A percentile compares a stretch with the other conserved stretches of the same genome.
Conservation (phyloP, 768 basidiomycete species). For the Termitomyces sp. region DNA sequence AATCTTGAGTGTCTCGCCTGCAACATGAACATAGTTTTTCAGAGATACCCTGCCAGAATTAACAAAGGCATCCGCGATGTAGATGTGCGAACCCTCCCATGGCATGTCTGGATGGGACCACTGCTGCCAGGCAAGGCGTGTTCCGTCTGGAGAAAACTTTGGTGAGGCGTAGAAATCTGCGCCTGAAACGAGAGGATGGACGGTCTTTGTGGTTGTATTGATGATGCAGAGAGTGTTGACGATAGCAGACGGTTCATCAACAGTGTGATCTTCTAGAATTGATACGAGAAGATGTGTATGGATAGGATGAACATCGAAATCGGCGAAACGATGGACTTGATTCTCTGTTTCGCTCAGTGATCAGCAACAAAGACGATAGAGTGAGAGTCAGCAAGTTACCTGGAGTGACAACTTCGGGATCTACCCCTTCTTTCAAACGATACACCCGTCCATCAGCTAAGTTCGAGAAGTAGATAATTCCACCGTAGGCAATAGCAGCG, state of each 20-base stretch:
- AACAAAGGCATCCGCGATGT: constrained; percentile 41
- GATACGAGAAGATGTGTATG: constrained; percentile 51
- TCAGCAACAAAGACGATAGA: not conserved
- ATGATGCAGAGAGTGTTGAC: constrained; percentile 56
- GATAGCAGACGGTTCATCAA: constrained; percentile 42
- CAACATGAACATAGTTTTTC: constrained; percentile 37
- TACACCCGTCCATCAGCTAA: constrained; percentile 47
- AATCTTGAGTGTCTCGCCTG: constrained; percentile 44
- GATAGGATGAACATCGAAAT: constrained; percentile 53
- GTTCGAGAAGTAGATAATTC: constrained; percentile 50
- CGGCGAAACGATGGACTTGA: constrained; percentile 54
- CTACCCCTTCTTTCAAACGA: constrained; percentile 21
- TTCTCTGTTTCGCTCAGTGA: constrained; percentile 28
- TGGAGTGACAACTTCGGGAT: constrained; percentile 53
- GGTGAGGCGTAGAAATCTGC: constrained; percentile 71
- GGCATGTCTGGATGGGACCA: constrained; percentile 25
- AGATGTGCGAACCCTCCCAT: constrained; percentile 20
- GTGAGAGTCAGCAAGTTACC: constrained; percentile 33
- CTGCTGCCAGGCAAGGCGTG: constrained; percentile 20
- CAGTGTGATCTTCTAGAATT: constrained; percentile 69
- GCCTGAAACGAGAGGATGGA: constrained; percentile 44
- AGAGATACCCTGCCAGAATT: constrained; percentile 24
- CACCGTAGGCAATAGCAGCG: constrained; percentile 41
- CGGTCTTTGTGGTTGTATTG: constrained; percentile 36
- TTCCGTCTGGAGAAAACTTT: constrained; percentile 20